These are phyloP conservation scores for Xylaria telfairii DNA, from an alignment of 495 filamentous ascomycete genomes.

Conservation along the genomic window DNA sequence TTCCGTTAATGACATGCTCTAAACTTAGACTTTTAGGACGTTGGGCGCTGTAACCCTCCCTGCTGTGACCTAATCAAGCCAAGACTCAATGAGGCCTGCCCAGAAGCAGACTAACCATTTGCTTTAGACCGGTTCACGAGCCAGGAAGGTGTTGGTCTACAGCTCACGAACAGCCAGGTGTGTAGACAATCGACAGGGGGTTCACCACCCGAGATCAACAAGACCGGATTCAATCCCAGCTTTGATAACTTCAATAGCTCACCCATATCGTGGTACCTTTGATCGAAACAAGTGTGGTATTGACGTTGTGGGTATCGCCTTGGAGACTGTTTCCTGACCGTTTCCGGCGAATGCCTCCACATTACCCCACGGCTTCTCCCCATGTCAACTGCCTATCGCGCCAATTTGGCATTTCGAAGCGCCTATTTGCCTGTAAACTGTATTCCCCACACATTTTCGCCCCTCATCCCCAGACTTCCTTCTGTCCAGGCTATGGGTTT, in stretches of 20 bases:
- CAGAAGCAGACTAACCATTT: too few relatives aligned
- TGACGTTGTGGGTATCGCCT: too few relatives aligned
- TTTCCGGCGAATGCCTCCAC: slow-evolving; percentile 3
- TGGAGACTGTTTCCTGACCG: too few relatives aligned
- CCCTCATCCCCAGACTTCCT: slow-evolving; percentile 11
- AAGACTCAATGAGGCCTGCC: background rate
- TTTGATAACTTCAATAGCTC: too few relatives aligned
- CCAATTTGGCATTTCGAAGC: background rate
- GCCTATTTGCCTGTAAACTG: background rate
- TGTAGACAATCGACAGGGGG: too few relatives aligned
- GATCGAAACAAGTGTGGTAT: too few relatives aligned
- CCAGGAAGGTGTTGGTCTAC: background rate
- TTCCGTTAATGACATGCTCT: background rate
- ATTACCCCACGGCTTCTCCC: background rate
- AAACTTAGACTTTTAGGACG: background rate
- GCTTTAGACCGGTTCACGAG: background rate
- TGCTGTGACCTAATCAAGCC: background rate
- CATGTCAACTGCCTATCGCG: background rate
- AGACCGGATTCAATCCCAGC: too few relatives aligned
- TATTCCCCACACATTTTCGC: background rate
- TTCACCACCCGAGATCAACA: too few relatives aligned
- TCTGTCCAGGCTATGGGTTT: too few relatives aligned
- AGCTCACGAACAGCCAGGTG: too few relatives aligned
- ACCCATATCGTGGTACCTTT: too few relatives aligned
- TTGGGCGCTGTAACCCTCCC: background rate